phyloP scores from a whole-genome alignment of 768 basidiomycete genomes.

The Tulasnella sp. region DNA sequence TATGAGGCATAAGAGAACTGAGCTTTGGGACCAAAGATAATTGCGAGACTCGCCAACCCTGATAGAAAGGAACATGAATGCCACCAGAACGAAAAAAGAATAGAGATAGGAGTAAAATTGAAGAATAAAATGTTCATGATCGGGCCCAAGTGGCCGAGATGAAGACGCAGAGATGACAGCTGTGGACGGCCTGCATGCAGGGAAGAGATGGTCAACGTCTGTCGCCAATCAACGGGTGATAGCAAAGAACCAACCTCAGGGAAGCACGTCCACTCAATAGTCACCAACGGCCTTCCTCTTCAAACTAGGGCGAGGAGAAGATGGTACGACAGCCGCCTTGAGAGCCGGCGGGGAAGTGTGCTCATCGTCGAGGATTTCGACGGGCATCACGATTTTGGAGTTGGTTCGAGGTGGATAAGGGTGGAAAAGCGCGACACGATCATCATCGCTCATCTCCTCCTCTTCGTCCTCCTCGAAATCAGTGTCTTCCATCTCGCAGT shows the following conservation, averaged over 20 bases:
- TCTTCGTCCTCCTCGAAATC: conserved; percentile 6
- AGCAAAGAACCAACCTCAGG: background rate
- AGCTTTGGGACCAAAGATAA: background rate
- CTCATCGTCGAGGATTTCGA: background rate
- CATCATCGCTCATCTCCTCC: background rate
- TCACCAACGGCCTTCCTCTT: background rate
- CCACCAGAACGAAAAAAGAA: background rate
- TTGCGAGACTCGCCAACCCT: background rate
- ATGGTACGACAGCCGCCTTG: background rate
- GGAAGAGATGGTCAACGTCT: background rate
- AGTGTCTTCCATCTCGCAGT: background rate
- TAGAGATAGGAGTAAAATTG: background rate
- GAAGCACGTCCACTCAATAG: background rate
- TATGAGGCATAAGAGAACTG: background rate
- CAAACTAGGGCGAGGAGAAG: background rate
- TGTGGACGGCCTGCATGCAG: background rate
- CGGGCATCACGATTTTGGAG: background rate
- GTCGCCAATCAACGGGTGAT: background rate
- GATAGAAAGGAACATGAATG: background rate
- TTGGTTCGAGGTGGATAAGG: background rate
- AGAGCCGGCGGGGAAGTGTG: background rate
- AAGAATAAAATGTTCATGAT: background rate
- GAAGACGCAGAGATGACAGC: background rate
- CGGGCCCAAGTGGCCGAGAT: background rate
- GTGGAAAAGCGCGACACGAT: background rate